Evolutionary conservation across 306 rosid genomes (phyloP), one percentile per base, ranked within the genome.

Genomic region (Elaeagnus macrophylla): DNA sequence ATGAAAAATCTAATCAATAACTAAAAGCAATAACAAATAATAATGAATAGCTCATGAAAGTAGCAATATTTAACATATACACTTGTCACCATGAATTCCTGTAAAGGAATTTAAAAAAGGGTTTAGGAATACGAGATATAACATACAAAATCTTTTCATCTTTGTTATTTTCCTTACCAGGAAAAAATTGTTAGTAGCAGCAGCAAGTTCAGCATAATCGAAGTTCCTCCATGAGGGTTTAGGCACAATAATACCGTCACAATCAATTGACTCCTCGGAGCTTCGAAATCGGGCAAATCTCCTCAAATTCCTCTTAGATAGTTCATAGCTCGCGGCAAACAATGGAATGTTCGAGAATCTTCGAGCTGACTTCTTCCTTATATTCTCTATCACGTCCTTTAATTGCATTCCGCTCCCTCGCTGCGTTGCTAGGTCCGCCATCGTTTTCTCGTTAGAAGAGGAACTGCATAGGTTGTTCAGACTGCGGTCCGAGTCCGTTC

Each of bases 151-250:
- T 2, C 1, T 25, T 25, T 25, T 25, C 32, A 25, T 25, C 32
- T 25, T 25, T 2, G 32, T 25, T 25, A 25, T 25, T 25, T 25
- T 17, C 18, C 50, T 58, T 56, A 86, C 99, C 99, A 2, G 78
- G 40, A 46, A 70, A 72, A 91, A 91, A 61, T 84, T 63, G 14
- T 53, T 36, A 6, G 99, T 91, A 42, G 99, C 96, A 16, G 79
- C 74, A 10, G 73, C 73, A 9, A 91, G 86, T 51, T 84, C 96
- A 1, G 71, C 72, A 39, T 66, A 77, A 40, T 74, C 95, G 51
- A 80, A 91, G 72, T 68, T 91, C 70, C 85, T 80, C 99, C 99
- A 91, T 3, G 96, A 76, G 6, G 93, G 87, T 45, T 87, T 91
- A 0, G 70, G 45, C 5, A 63, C 48, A 1, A 84, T 66, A 74